phyloP scores from a whole-genome alignment of 2,329 filamentous ascomycete species.

The Blastomyces emzantsi region DNA sequence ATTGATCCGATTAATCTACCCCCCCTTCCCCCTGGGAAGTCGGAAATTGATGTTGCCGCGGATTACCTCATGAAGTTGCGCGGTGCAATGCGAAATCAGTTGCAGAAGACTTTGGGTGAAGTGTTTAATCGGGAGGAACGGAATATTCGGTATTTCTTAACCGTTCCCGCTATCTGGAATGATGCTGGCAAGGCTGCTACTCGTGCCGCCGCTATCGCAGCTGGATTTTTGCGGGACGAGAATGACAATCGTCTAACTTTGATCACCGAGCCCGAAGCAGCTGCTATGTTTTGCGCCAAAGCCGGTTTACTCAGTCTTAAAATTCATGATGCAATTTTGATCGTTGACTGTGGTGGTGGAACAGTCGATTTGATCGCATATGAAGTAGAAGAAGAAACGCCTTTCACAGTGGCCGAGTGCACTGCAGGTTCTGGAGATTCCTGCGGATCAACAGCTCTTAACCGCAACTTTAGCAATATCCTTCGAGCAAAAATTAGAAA shows the following conservation, averaged over 20 bases:
- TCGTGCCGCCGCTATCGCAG: slow-evolving; percentile 89
- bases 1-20: slow-evolving; percentile 99
- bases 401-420: slow-evolving; percentile 94
- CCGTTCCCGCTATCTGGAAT: slow-evolving; percentile 99
- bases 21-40: slow-evolving; percentile 93
- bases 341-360: slow-evolving; percentile 96
- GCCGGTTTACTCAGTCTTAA: slow-evolving; percentile 92
- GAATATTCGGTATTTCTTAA: slow-evolving; percentile 96
- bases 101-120: slow-evolving; percentile 93
- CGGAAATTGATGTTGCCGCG: slow-evolving; percentile 97
- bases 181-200: slow-evolving; percentile 97
- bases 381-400: slow-evolving; percentile 94
- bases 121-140: slow-evolving; percentile 97
- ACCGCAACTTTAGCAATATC: slow-evolving; percentile 98
- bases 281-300: slow-evolving; percentile 96
- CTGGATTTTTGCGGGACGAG: slow-evolving; percentile 91
- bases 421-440: slow-evolving; percentile 96
- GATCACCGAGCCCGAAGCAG: slow-evolving; percentile 93
- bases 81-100: slow-evolving; percentile 88
- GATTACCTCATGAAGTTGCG: slow-evolving; percentile 98
- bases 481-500: slow-evolving; percentile 95
- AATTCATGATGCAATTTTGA: slow-evolving; percentile 95
- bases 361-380: slow-evolving; percentile 99
- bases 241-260: slow-evolving; percentile 94
- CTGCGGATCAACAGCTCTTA: slow-evolving; percentile 94